phyloP scores from a whole-genome alignment of 345 rosid genomes.

The Noccaea bulbosa region DNA sequence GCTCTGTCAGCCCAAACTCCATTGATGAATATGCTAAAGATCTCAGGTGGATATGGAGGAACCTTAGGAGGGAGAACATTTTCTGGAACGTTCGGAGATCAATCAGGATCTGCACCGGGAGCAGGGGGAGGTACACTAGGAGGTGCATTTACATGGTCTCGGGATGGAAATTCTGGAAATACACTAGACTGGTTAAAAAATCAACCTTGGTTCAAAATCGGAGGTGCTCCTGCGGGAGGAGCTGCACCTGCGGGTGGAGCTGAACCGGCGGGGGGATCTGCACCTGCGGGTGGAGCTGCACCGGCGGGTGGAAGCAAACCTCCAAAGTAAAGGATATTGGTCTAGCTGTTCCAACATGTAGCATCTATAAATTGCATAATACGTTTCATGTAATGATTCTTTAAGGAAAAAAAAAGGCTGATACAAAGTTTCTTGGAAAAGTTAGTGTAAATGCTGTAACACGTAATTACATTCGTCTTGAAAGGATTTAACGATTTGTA shows the following conservation, averaged over 20 bases:
- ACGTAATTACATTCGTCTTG: conserved; percentile 6
- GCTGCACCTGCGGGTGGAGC: neutral
- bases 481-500: conserved; percentile 1
- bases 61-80: conserved; percentile 20
- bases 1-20: neutral
- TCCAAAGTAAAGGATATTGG: neutral
- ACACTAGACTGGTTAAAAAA: conserved; percentile 9
- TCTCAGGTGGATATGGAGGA: conserved; percentile 27
- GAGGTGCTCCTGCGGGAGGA: too few species aligned
- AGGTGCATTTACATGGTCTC: neutral
- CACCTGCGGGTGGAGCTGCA: neutral
- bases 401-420: neutral
- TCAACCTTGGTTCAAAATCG: neutral
- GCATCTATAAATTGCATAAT: neutral
- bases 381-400: conserved; percentile 16
- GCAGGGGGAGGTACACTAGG: neutral
- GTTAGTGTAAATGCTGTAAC: neutral
- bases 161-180: neutral
- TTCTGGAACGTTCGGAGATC: conserved; percentile 28
- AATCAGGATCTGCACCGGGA: neutral
- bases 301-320: neutral
- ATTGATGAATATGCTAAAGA: neutral
- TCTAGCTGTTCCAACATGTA: conserved; percentile 5
- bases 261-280: neutral
- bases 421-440: neutral